A percentile compares a stretch with the other conserved stretches of the same genome.
These are phyloP conservation scores for Fusarium pilosicola DNA, from an alignment of 2,329 filamentous ascomycete genomes.

Conservation along the genomic window DNA sequence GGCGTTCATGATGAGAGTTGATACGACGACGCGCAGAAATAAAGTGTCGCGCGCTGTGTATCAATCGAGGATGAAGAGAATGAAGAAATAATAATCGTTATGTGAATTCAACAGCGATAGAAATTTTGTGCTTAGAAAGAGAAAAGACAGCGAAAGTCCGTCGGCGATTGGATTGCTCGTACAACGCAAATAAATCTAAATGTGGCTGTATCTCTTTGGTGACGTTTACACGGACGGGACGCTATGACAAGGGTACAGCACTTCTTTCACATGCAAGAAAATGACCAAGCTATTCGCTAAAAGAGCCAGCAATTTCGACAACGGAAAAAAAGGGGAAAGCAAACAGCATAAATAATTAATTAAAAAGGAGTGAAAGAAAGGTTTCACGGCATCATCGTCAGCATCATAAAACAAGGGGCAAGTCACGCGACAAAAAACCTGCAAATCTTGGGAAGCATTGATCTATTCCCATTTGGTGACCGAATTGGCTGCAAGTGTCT, in stretches of 20 bases:
- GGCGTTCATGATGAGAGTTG: slow-evolving; percentile 29
- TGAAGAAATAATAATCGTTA: background rate
- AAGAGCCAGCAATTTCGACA: background rate
- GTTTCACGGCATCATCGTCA: slow-evolving; percentile 5
- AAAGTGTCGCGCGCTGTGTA: background rate
- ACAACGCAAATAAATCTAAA: background rate
- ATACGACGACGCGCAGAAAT: background rate
- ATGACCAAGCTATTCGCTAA: slow-evolving; percentile 15
- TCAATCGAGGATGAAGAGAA: background rate
- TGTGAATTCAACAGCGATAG: background rate
- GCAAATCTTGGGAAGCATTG: background rate
- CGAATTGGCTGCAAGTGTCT: slow-evolving; percentile 39
- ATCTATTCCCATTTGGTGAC: slow-evolving; percentile 40
- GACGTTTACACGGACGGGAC: slow-evolving; percentile 29
- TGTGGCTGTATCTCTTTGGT: slow-evolving; percentile 24
- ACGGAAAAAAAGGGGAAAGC: background rate
- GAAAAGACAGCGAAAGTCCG: background rate
- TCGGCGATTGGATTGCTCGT: background rate
- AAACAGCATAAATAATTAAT: background rate
- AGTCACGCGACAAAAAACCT: slow-evolving; percentile 40
- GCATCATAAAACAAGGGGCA: slow-evolving; percentile 16
- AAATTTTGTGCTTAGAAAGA: background rate
- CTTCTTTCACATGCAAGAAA: slow-evolving; percentile 34
- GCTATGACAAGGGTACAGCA: slow-evolving; percentile 8
- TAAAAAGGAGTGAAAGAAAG: background rate